Evolutionary conservation across 2,329 filamentous ascomycete species (phyloP).

Genomic region (Colletotrichum echinochloae): DNA sequence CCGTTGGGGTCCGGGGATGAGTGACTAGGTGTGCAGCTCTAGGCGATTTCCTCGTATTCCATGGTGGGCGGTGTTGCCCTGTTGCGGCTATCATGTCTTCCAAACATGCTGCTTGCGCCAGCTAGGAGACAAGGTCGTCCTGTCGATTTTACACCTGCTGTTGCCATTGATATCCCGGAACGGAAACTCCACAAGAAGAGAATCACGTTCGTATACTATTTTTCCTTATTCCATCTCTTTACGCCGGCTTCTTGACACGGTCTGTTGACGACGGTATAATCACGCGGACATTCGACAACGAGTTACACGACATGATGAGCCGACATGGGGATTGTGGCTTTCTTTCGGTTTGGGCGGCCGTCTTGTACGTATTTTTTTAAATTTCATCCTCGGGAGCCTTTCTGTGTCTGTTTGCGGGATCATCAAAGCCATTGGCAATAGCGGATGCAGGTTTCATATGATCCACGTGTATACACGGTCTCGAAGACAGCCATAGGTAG

Average conservation of each 20-base stretch:
- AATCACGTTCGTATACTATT: conserved; percentile 13
- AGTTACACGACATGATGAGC: conserved; percentile 38
- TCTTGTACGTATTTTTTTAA: conserved; percentile 26
- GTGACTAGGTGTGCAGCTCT: conserved; percentile 39
- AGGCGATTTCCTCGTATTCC: conserved; percentile 27
- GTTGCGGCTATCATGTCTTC: conserved; percentile 8
- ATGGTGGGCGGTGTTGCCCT: conserved; percentile 24
- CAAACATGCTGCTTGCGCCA: conserved; percentile 9
- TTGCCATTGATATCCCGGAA: conserved; percentile 26
- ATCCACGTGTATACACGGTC: conserved; percentile 3
- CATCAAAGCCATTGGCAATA: conserved; percentile 26
- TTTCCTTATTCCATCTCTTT: neutral
- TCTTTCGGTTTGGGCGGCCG: conserved; percentile 27
- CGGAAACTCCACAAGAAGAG: conserved; percentile 8
- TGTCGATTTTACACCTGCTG: conserved; percentile 18
- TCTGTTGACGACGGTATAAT: conserved; percentile 32
- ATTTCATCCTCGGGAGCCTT: neutral
- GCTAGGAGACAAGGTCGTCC: conserved; percentile 5
- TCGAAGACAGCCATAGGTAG: conserved; percentile 19
- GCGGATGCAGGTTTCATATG: conserved; percentile 26
- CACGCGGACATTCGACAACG: conserved; percentile 29
- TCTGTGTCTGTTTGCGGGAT: conserved; percentile 14
- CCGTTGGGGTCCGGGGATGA: conserved; percentile 34
- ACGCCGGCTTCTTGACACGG: conserved; percentile 7
- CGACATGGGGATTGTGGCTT: conserved; percentile 29